Base-by-base conservation (phyloP, 2,329 filamentous ascomycete species). In the Tolypocladium album region DNA sequence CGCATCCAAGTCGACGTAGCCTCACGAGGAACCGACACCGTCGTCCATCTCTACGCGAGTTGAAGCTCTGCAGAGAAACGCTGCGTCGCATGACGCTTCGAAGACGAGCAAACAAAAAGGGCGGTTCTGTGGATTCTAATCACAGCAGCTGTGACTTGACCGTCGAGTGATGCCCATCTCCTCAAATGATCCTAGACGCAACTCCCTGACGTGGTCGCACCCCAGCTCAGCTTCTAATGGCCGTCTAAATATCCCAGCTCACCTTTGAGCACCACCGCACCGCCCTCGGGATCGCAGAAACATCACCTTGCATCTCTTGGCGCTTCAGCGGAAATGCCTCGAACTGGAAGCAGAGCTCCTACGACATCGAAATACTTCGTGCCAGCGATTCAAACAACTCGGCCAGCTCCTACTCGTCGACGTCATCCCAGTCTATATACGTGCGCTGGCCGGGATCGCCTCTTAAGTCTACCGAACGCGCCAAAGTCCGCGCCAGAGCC, bases 231-330 rank as follows among this genome's bases (percentile, higher is more conserved):
- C 43, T 24, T 47, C 2, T 22, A 5, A 76, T 76, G 74, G 68
- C 73, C 40, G 68, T 77, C 6, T 70, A 71, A 12, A 75, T 78
- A 13, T 70, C 71, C 0, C 68, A 71, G 42, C 60, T 79, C 12
- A 70, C 68, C 1, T 77, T 79, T 58, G 76, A 78, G 64, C 76
- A 79, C 56, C 75, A 78, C 42, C 70, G 69, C 1, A 60, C 65
- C 4, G 70, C 74, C 22, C 64, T 80, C 3, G 78, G 78, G 7
- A 79, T 81, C 36, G 75, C 70, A 2, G 77, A 80, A 59, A 64
- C 69, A 0, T 58, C 68, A 12, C 79, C 78, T 11, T 71, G 78
- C 0, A 74, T 81, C 52, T 79, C 78, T 1, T 81, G 78, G 78
- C 65, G 72, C 5, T 79, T 80, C 55, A 69, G 69, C 4, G 74